Base-by-base conservation (phyloP, 2,329 filamentous ascomycete genomes). In the Calonectria pseudoreteaudii region DNA sequence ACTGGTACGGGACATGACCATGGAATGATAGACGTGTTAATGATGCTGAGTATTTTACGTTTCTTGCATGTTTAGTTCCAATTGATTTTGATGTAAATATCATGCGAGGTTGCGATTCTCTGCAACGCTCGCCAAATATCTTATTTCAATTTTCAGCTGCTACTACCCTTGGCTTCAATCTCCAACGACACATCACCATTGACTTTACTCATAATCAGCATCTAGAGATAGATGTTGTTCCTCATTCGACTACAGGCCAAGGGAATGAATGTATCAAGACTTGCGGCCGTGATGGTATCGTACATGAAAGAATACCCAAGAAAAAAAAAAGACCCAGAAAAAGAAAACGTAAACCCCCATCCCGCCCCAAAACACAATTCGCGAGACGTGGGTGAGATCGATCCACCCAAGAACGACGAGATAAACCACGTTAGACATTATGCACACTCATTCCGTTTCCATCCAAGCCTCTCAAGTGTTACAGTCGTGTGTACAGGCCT, bases 271-370 rank as follows among this genome's bases (percentile, higher is more conserved):
- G 58, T 52, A 62, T 62, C 56, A 66, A 49, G 52, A 44, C 16
- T 56, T 69, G 41, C 66, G 66, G 60, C 66, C 71, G 71, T 73
- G n/a, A 66, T 70, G 71, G 68, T 73, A 73, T 73, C 44, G 66
- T 73, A 70, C 71, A 73, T 60, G 36, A 58, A 50, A 67, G 34
- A 64, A 66, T 62, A 66, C 58, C 66, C 70, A 44, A 65, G 66
- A 65, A n/a, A 68, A 67, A 44, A 68, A 69, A 66, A 66, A 67
- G 53, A 65, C 36, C 28, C 41, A 53, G n/a, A 52, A 34, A 56
- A 50, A 44, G 23, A 65, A 73, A 49, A 56, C 58, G 38, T 26
- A 62, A 65, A 47, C 20, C 38, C 58, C 50, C 13, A 18, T 44
- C 52, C 34, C 34, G 36, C 34, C 52, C 60, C 44, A 65, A 65